Evolutionary conservation across 192 early-diverging fungal species (phyloP).

Genomic region (Thoreauomyces humboldtii): DNA sequence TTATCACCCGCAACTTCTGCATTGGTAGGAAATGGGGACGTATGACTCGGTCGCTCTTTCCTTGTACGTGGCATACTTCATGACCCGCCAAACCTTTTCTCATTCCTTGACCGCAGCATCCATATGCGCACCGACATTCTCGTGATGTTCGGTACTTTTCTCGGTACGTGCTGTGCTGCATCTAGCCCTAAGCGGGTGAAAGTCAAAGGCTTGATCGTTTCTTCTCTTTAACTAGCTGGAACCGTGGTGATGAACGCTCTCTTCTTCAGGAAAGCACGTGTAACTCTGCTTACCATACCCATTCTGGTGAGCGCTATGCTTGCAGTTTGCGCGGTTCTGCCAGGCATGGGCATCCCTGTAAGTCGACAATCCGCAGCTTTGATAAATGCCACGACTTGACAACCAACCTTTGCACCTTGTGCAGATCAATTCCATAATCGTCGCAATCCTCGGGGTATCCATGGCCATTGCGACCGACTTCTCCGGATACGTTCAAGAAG

Average conservation of each 20-base stretch:
- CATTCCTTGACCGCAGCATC: too few species aligned
- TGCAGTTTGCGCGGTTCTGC: not conserved
- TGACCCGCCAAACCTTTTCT: not conserved
- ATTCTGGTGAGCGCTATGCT: not conserved
- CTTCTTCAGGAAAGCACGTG: not conserved
- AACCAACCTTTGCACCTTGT: too few species aligned
- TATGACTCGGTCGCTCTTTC: not conserved
- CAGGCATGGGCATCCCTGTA: not conserved
- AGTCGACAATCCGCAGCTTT: too few species aligned
- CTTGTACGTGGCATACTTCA: not conserved
- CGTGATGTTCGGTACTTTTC: not conserved
- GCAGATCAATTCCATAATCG: not conserved
- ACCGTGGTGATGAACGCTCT: not conserved
- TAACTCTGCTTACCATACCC: not conserved
- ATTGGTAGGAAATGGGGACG: not conserved
- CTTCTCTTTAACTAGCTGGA: not conserved
- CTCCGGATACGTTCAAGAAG: not conserved
- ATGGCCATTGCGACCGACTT: not conserved
- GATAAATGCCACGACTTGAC: too few species aligned
- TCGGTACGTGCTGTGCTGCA: not conserved
- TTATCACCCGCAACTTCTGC: not conserved
- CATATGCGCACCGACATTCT: not conserved
- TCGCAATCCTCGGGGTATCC: not conserved
- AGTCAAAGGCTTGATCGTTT: not conserved
- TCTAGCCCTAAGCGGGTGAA: not conserved